phyloP scores from a whole-genome alignment of 768 basidiomycete species.

The Serendipita sp. region DNA sequence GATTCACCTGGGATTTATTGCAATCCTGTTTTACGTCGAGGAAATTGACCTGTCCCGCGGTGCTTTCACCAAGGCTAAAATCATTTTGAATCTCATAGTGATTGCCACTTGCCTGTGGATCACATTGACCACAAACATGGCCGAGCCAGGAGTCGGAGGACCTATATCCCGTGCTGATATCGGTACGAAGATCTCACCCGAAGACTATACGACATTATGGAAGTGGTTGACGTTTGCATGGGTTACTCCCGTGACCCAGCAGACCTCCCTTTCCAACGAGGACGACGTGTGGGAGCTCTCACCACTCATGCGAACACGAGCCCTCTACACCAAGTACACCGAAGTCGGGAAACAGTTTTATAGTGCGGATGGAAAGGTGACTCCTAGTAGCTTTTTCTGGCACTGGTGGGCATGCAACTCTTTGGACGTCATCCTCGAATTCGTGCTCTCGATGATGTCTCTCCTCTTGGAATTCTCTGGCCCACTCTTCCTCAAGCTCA shows the following conservation, averaged over 20 bases:
- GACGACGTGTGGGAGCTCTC: constrained; percentile 58
- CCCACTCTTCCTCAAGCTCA: constrained; percentile 72
- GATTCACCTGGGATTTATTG: constrained; percentile 33
- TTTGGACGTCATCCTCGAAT: constrained; percentile 40
- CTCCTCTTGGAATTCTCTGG: constrained; percentile 62
- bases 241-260: constrained; percentile 33
- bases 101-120: constrained; percentile 28
- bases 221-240: constrained; percentile 59
- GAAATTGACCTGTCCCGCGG: constrained; percentile 27
- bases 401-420: constrained; percentile 31
- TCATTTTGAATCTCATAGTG: constrained; percentile 29
- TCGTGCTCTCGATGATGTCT: constrained; percentile 45
- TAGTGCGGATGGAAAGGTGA: constrained; percentile 12
- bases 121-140: constrained; percentile 47
- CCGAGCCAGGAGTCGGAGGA: constrained; percentile 31
- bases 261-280: constrained; percentile 43
- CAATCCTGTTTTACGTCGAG: constrained; percentile 34
- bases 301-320: constrained; percentile 47
- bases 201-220: constrained; percentile 60
- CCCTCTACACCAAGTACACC: constrained; percentile 40
- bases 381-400: constrained; percentile 23
- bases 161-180: constrained; percentile 13
- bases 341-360: constrained; percentile 18
- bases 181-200: constrained; percentile 42
- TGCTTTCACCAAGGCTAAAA: constrained; percentile 12